Evolutionary conservation across 495 filamentous ascomycete species (phyloP), one percentile per base, ranked within the genome.

Genomic region (Hamigera avellanea): DNA sequence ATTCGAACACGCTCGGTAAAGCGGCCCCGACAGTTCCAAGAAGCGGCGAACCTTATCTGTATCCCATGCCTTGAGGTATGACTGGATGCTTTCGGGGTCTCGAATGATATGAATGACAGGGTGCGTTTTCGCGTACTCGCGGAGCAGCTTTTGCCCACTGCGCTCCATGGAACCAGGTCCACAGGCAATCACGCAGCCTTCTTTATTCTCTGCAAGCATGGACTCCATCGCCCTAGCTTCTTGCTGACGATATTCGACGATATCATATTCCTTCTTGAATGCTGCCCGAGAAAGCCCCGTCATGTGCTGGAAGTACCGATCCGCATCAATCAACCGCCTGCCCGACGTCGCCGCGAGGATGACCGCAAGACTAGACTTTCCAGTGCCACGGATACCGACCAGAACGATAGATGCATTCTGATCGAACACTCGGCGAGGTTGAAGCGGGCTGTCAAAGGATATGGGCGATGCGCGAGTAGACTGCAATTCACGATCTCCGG

Each of bases 281-380:
- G 65, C 61, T 16, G 67, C 71, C 14, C 74, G 66, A 8, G 73
- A 74, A 40, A 72, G 64, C 5, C 82, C 80, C 0, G 77, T 81
- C 1, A 66, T 57, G 32, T 81, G 72, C 28, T 79, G 71, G 42
- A 88, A 88, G 36, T 72, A 75, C 41, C 73, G 68, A 47, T 86
- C 81, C 35, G 75, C 72, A 37, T 83, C 83, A 32, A 86, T 74
- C 15, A 88, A 65, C 15, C 78, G 73, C 9, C 80, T 70, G 10
- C 75, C 73, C 12, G 80, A 77, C 41, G 77, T 70, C 14, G 79
- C 78, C 2, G 81, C 79, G n/a, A 79, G 75, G 32, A 89, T 82
- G 43, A 87, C 76, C 1, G 78, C 82, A 8, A 89, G 64, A 13
- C 78, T 84, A 4, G 80, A 76, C 51, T 87, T 87, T 10, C 82